Percentiles rank a stretch among this genome's conserved stretches.
phyloP scores from a whole-genome alignment of 495 filamentous ascomycete genomes.

The Podospora anserina region DNA sequence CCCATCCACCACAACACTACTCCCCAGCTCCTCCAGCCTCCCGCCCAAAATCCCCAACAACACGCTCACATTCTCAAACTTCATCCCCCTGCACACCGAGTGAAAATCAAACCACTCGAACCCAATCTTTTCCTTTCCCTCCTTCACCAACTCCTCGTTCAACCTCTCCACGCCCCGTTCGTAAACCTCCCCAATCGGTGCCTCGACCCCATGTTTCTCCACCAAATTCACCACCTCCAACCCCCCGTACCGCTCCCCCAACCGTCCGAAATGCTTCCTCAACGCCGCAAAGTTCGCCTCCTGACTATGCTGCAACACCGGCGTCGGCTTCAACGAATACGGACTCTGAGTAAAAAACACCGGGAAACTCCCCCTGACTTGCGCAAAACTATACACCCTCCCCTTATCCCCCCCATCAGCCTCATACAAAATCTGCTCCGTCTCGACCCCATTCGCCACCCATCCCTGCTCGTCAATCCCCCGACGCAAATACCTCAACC shows the following conservation, averaged over 20 bases:
- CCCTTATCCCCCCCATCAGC: conserved; percentile 57
- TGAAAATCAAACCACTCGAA: conserved; percentile 99
- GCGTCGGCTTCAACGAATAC: conserved; percentile 86
- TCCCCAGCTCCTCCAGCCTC: conserved; percentile 62
- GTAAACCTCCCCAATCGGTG: conserved; percentile 72
- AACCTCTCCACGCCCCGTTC: conserved; percentile 59
- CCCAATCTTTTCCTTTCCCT: conserved; percentile 47
- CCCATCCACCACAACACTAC: conserved; percentile 55
- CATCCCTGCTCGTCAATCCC: conserved; percentile 85
- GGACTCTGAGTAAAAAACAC: conserved; percentile 91
- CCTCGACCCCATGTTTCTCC: conserved; percentile 79
- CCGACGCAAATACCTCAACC: conserved; percentile 85
- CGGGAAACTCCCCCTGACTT: conserved; percentile 84
- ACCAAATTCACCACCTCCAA: conserved; percentile 80
- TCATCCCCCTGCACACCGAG: conserved; percentile 86
- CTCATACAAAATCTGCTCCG: conserved; percentile 77
- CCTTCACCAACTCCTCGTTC: conserved; percentile 57
- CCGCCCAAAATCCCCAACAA: conserved; percentile 66
- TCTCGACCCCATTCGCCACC: conserved; percentile 88
- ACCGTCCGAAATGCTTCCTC: conserved; percentile 67
- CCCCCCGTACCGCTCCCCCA: conserved; percentile 65
- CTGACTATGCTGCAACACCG: conserved; percentile 71
- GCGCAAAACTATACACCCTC: conserved; percentile 76
- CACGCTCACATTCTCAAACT: conserved; percentile 85
- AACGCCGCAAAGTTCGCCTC: conserved; percentile 76